Conservation (phyloP, 2,329 filamentous ascomycete genomes). For the Chaetomium strumarium region DNA sequence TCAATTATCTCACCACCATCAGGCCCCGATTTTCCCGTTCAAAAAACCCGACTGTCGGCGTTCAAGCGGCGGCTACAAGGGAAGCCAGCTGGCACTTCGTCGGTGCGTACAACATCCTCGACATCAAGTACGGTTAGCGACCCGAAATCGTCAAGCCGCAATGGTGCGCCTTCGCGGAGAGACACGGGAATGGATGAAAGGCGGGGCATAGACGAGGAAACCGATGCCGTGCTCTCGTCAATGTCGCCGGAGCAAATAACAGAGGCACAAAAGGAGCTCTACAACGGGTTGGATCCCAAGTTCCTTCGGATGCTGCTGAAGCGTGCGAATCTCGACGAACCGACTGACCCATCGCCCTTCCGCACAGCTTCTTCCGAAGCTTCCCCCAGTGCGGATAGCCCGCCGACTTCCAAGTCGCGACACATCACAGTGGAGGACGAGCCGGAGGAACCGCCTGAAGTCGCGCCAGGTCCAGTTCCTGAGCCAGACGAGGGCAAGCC, state of each 20-base stretch:
- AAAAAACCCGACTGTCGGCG: slow-evolving; percentile 73
- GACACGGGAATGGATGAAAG: slow-evolving; percentile 52
- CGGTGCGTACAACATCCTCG: slow-evolving; percentile 3
- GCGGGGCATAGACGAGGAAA: slow-evolving; percentile 74
- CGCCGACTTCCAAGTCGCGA: slow-evolving; percentile 21
- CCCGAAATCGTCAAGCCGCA: slow-evolving; percentile 15
- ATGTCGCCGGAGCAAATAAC: slow-evolving; percentile 84
- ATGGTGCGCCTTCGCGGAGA: slow-evolving; percentile 2
- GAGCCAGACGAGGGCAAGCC: slow-evolving; percentile 12
- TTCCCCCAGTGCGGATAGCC: slow-evolving; percentile 9
- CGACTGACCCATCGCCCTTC: slow-evolving; percentile 46
- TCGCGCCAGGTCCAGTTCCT: slow-evolving; percentile 15
- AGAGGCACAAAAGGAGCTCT: slow-evolving; percentile 71
- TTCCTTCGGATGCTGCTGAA: slow-evolving; percentile 72
- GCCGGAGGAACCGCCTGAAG: slow-evolving; percentile 13
- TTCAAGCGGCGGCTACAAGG: slow-evolving; percentile 66
- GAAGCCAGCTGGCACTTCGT: slow-evolving; percentile 23
- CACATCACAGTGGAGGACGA: slow-evolving; percentile 34
- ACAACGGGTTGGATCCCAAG: slow-evolving; percentile 67
- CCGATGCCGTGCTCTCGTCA: slow-evolving; percentile 61
- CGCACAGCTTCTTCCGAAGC: slow-evolving; percentile 26
- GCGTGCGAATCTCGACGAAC: slow-evolving; percentile 69
- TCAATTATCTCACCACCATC: slow-evolving; percentile 51
- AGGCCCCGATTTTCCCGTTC: slow-evolving; percentile 76
- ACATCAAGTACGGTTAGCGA: not conserved